Evolutionary conservation across 768 basidiomycete species (phyloP).

Genomic region (Rhodotorula graminis): DNA sequence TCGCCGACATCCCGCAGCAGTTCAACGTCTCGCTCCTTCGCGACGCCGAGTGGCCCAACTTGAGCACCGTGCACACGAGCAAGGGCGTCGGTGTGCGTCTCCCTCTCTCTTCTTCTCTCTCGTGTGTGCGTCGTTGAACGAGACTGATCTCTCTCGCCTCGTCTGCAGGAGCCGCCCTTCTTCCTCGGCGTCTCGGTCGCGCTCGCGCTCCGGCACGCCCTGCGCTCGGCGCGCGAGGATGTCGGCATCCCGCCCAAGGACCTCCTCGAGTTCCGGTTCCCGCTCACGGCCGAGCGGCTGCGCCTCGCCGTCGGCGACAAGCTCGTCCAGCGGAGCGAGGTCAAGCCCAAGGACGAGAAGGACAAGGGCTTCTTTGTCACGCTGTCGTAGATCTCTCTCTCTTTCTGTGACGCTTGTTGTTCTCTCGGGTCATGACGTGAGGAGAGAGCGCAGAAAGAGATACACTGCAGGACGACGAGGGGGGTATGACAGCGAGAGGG

Average conservation of each 20-base stretch:
- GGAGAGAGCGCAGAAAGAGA: background rate
- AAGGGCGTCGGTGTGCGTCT: conserved; percentile 33
- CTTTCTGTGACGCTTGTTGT: background rate
- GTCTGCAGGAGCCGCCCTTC: conserved; percentile 40
- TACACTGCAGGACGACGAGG: background rate
- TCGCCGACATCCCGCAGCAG: conserved; percentile 41
- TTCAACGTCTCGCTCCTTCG: conserved; percentile 35
- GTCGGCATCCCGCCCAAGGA: conserved; percentile 24
- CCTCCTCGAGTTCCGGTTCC: conserved; percentile 28
- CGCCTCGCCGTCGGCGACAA: conserved; percentile 37
- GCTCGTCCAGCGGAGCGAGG: conserved; percentile 18
- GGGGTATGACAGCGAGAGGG: background rate
- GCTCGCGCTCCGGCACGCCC: conserved; percentile 41
- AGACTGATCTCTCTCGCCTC: background rate
- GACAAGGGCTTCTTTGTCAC: conserved; percentile 40
- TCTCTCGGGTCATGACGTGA: background rate
- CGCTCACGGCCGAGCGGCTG: conserved; percentile 41
- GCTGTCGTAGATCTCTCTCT: background rate
- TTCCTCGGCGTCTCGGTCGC: conserved; percentile 39
- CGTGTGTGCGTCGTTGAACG: too few species aligned
- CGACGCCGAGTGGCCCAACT: conserved; percentile 38
- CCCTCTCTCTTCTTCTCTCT: background rate
- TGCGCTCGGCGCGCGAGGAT: conserved; percentile 39
- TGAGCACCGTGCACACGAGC: conserved; percentile 18
- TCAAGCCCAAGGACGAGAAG: conserved; percentile 38